These are phyloP conservation scores for Nadsonia starkeyi-henricii DNA, from an alignment of 1,139 yeast genomes.

Conservation along the genomic window DNA sequence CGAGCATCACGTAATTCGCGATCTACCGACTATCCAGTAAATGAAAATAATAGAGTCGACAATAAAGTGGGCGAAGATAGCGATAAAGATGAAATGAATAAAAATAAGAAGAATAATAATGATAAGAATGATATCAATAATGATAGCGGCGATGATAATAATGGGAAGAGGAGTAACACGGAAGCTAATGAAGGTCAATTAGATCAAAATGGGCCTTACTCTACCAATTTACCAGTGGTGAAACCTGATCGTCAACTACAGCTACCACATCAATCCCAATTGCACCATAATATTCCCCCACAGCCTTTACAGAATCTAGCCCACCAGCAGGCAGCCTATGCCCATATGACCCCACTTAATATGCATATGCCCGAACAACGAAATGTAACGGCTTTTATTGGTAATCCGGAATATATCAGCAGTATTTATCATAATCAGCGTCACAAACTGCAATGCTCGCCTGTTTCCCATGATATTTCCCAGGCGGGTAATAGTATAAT, in stretches of 20 bases:
- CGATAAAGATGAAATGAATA: conserved; percentile 10
- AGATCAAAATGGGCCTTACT: not conserved
- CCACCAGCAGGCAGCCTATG: conserved; percentile 4
- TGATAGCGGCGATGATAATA: conserved; percentile 10
- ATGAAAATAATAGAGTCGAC: no score
- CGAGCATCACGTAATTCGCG: conserved; percentile 1
- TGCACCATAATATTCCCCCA: conserved; percentile 1
- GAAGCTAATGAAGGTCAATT: not conserved
- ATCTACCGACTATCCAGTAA: no score
- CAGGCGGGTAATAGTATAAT: conserved; percentile 10
- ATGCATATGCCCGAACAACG: conserved; percentile 8
- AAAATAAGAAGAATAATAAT: conserved; percentile 16
- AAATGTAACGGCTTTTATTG: conserved; percentile 7
- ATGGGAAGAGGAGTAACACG: conserved; percentile 3
- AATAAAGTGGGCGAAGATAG: not conserved
- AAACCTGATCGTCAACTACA: not conserved
- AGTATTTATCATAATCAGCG: conserved; percentile 9
- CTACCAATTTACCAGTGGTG: not conserved
- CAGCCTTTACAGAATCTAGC: conserved; percentile 2
- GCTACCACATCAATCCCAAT: conserved; percentile 2
- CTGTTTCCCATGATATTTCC: conserved; percentile 8
- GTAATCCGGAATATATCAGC: conserved; percentile 12
- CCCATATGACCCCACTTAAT: conserved; percentile 9
- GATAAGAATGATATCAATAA: conserved; percentile 14
- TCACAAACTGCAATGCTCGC: conserved; percentile 7